phyloP scores from a whole-genome alignment of 495 filamentous ascomycete species.

The Penicillium salamii region DNA sequence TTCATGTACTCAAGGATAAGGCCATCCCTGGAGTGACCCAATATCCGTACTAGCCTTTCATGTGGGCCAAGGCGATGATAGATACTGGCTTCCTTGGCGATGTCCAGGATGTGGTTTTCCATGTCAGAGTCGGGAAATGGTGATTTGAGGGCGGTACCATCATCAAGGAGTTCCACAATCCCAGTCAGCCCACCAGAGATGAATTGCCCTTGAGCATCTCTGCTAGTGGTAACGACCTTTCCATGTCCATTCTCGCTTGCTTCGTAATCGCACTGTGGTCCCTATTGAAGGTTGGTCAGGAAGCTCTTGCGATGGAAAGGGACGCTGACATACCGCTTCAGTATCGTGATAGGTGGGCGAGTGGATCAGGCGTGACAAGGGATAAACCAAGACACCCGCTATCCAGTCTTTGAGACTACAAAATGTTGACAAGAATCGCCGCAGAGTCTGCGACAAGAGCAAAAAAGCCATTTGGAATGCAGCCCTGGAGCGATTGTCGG shows the following conservation, averaged over 20 bases:
- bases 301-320: background rate
- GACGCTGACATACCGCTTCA: background rate
- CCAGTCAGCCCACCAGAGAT: conserved; percentile 24
- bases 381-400: background rate
- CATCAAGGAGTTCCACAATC: conserved; percentile 25
- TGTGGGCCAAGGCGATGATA: conserved; percentile 21
- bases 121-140: conserved; percentile 18
- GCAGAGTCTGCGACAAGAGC: too few species aligned
- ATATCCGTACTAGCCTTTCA: conserved; percentile 21
- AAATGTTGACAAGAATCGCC: too few species aligned
- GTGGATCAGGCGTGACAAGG: conserved; percentile 1
- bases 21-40: conserved; percentile 20
- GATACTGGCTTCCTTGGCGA: conserved; percentile 29
- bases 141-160: conserved; percentile 20
- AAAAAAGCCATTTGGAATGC: too few species aligned
- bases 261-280: too few species aligned
- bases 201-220: conserved; percentile 20
- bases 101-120: conserved; percentile 20
- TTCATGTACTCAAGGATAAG: conserved; percentile 30
- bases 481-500: too few species aligned
- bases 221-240: background rate
- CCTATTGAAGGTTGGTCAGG: background rate
- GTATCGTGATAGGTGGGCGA: background rate
- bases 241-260: too few species aligned
- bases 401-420: too few species aligned